Percentiles rank a stretch among this genome's conserved stretches.
phyloP scores from a whole-genome alignment of 2,329 filamentous ascomycete genomes.

The Amauroascus niger region DNA sequence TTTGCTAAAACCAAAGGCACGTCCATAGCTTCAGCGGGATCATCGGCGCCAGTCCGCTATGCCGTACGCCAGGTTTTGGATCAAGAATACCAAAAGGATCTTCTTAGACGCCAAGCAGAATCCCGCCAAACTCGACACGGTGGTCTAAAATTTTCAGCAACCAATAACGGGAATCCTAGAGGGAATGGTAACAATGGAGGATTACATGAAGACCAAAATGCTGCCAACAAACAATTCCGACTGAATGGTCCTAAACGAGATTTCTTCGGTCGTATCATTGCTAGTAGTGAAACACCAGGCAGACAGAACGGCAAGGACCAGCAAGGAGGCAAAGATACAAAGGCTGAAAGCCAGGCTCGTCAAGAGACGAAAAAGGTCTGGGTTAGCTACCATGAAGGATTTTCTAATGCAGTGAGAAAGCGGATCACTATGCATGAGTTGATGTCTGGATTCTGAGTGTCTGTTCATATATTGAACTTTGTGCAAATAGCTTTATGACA shows the following conservation, averaged over 20 bases:
- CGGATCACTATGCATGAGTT: conserved; percentile 74
- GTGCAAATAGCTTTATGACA: too few species aligned
- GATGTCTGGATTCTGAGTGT: conserved; percentile 40
- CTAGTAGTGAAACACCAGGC: conserved; percentile 27
- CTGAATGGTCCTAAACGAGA: conserved; percentile 54
- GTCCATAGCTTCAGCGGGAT: conserved; percentile 42
- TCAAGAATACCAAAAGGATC: conserved; percentile 72
- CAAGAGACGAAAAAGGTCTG: conserved; percentile 56
- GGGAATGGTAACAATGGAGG: conserved; percentile 5
- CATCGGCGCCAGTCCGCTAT: conserved; percentile 69
- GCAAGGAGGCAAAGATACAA: conserved; percentile 27
- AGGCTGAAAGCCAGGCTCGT: conserved; percentile 23
- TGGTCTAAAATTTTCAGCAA: conserved; percentile 31
- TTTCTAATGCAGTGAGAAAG: conserved; percentile 86
- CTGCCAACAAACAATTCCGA: conserved; percentile 21
- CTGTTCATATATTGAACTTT: neutral
- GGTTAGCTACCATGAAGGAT: conserved; percentile 82
- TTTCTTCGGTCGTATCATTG: conserved; percentile 72
- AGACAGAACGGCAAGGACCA: neutral
- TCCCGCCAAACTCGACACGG: conserved; percentile 56
- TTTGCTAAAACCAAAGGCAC: conserved; percentile 43
- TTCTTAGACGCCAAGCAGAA: conserved; percentile 55
- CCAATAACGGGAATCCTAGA: conserved; percentile 16
- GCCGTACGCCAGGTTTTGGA: conserved; percentile 89
- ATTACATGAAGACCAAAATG: conserved; percentile 20